phyloP scores from a whole-genome alignment of 2,329 filamentous ascomycete species.

The Camptophora hylomeconis region DNA sequence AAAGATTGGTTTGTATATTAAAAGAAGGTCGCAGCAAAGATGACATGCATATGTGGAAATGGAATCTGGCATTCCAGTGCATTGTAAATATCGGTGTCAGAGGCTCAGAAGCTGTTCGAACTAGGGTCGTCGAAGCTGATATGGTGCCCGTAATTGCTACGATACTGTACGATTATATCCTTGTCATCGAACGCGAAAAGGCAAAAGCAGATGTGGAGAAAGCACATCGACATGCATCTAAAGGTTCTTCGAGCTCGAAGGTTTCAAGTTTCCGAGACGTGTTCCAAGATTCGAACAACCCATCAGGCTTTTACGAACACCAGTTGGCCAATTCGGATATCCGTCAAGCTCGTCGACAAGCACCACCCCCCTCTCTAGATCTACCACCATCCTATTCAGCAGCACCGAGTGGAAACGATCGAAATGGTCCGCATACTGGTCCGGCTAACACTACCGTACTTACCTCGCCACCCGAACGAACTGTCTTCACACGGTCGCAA shows the following conservation, averaged over 20 bases:
- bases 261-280: constrained; percentile 15
- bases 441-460: constrained; percentile 38
- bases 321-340: constrained; percentile 43
- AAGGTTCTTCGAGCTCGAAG: constrained; percentile 20
- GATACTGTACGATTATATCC: constrained; percentile 96
- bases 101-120: constrained; percentile 86
- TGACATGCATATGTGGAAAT: constrained; percentile 99
- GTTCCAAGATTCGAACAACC: constrained; percentile 20
- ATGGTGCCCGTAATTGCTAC: constrained; percentile 99
- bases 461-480: constrained; percentile 58
- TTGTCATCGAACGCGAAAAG: constrained; percentile 82
- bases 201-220: constrained; percentile 73
- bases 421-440: constrained; percentile 47
- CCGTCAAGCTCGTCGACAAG: constrained; percentile 58
- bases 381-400: constrained; percentile 49
- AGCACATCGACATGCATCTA: constrained; percentile 27
- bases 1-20: constrained; percentile 89
- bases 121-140: constrained; percentile 91
- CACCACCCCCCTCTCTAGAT: constrained; percentile 72
- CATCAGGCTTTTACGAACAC: constrained; percentile 30
- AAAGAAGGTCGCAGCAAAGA: constrained; percentile 95
- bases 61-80: constrained; percentile 97
- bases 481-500: constrained; percentile 48
- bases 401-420: constrained; percentile 23
- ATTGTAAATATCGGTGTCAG: constrained; percentile 97